A percentile compares a stretch with the other conserved stretches of the same genome.
Conservation (phyloP, 306 rosid species). For the Pachyrhizus erosus region DNA sequence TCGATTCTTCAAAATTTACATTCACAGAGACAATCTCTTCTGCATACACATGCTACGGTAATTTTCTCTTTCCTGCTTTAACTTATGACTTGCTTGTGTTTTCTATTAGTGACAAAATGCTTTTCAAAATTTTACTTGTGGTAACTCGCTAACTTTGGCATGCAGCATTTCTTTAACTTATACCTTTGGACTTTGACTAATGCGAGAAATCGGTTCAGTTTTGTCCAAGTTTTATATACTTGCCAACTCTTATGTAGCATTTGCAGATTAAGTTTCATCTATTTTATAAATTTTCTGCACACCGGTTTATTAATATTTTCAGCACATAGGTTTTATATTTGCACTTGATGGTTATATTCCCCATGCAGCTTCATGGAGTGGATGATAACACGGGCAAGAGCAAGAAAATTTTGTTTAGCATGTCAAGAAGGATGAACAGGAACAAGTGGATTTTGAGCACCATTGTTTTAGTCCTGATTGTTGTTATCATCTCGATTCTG, state of each 20-base stretch:
- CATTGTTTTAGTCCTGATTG: conserved; percentile 54
- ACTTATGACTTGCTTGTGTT: not conserved
- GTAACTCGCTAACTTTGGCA: not conserved
- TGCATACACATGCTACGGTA: conserved; percentile 76
- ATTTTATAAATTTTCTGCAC: not conserved
- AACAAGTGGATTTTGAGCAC: conserved; percentile 72
- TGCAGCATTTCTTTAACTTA: not conserved
- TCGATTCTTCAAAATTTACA: conserved; percentile 88
- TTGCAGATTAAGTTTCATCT: not conserved
- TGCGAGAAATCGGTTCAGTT: conserved; percentile 3
- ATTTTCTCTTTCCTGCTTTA: not conserved
- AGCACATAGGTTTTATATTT: not conserved
- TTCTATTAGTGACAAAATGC: conserved; percentile 12
- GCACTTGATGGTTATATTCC: conserved; percentile 18
- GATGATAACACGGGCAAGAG: conserved; percentile 77
- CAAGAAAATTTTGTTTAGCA: conserved; percentile 70
- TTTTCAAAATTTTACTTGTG: not conserved
- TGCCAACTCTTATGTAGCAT: not conserved
- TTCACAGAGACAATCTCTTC: conserved; percentile 84
- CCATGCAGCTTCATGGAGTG: conserved; percentile 77
- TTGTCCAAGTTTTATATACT: not conserved
- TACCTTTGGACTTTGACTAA: not conserved
- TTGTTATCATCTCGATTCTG: conserved; percentile 63
- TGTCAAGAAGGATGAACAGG: conserved; percentile 73
- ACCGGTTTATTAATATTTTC: too few species aligned